phyloP scores from a whole-genome alignment of 345 rosid species.

The Populus simonii region DNA sequence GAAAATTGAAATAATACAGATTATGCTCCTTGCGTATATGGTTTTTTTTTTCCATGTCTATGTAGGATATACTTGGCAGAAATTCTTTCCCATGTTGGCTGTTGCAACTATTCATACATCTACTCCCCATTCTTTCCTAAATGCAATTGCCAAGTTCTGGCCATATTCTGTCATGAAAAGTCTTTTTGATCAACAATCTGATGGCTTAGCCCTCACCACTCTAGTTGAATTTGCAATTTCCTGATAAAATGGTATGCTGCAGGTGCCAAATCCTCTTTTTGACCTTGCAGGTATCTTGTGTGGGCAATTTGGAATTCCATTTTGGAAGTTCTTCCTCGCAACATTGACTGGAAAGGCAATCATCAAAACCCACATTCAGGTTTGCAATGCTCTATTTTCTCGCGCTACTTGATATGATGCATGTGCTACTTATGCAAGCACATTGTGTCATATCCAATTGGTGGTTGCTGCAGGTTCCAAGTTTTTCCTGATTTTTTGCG shows the following conservation, averaged over 20 bases:
- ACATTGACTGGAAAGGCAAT: slow-evolving; percentile 93
- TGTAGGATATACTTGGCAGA: neutral
- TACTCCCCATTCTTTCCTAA: neutral
- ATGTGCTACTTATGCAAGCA: neutral
- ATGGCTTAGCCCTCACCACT: neutral
- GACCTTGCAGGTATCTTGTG: slow-evolving; percentile 99
- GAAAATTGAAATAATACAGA: neutral
- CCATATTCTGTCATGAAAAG: neutral
- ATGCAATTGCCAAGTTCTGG: neutral
- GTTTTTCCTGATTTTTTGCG: neutral
- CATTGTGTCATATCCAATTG: neutral
- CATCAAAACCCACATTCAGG: slow-evolving; percentile 96
- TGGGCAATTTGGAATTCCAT: slow-evolving; percentile 88
- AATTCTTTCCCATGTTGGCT: neutral
- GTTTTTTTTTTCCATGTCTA: neutral
- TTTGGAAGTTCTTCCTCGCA: slow-evolving; percentile 83
- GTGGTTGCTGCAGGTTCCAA: neutral
- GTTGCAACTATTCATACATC: neutral
- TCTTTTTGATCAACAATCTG: neutral
- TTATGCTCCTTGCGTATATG: neutral
- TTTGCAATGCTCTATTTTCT: slow-evolving; percentile 16
- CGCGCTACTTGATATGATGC: neutral
- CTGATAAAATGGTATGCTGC: slow-evolving; percentile 1
- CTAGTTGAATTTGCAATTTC: neutral
- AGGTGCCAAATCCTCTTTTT: slow-evolving; percentile 98